phyloP scores from a whole-genome alignment of 1,139 yeast species.

The Lodderomyces metapsilosis region DNA sequence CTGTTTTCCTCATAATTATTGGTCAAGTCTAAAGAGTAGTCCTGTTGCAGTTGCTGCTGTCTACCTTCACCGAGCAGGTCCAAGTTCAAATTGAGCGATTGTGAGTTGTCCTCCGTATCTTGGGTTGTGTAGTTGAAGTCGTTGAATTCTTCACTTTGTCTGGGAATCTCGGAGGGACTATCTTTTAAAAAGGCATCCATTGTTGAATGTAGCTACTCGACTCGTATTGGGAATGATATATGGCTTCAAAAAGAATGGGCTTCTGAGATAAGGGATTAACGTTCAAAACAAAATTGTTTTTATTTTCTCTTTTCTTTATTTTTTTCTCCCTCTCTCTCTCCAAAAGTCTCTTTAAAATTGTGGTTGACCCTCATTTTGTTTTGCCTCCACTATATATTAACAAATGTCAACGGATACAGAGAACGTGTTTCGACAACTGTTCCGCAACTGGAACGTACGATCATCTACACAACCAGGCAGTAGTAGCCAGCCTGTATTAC shows the following conservation, averaged over 20 bases:
- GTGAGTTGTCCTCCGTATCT: background rate
- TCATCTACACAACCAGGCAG: slow-evolving; percentile 13
- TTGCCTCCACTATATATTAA: background rate
- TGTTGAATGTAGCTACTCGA: background rate
- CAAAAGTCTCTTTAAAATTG: background rate
- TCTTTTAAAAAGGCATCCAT: slow-evolving; percentile 42
- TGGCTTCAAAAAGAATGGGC: too few species aligned
- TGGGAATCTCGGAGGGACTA: slow-evolving; percentile 32
- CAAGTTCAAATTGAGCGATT: slow-evolving; percentile 1
- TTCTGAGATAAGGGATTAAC: background rate
- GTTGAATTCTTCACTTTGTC: slow-evolving; percentile 2
- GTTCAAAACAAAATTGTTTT: background rate
- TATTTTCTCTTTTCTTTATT: background rate
- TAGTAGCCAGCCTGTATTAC: slow-evolving; percentile 25
- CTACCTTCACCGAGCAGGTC: slow-evolving; percentile 1
- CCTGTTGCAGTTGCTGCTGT: slow-evolving; percentile 4
- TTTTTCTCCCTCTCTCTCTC: too few species aligned
- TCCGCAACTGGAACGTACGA: slow-evolving; percentile 39
- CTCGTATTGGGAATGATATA: too few species aligned
- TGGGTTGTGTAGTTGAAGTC: background rate
- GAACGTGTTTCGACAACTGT: slow-evolving; percentile 42
- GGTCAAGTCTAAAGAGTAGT: slow-evolving; percentile 6
- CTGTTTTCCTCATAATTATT: slow-evolving; percentile 8
- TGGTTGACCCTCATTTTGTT: background rate
- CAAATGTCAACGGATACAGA: slow-evolving; percentile 33